Conservation (phyloP, 129 eudicot genomes). For the Arctium minus region DNA sequence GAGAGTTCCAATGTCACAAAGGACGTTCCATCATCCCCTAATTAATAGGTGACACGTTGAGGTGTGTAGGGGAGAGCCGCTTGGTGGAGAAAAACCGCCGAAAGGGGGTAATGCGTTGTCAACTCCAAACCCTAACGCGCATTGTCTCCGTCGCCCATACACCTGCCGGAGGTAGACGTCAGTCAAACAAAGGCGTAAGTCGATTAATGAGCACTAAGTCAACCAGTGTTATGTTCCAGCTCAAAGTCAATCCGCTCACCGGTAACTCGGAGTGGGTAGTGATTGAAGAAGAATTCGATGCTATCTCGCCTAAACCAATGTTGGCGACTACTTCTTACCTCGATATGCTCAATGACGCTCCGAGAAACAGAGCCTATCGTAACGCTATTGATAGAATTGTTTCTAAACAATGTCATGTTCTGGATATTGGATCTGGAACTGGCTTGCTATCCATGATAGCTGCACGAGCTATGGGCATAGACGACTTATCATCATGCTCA, state of each 20-base stretch:
- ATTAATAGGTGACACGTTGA: too few relatives aligned
- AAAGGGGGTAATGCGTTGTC: conserved; percentile 6
- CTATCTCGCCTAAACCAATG: conserved; percentile 30
- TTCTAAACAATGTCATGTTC: conserved; percentile 72
- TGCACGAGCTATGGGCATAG: conserved; percentile 60
- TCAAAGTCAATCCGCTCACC: conserved; percentile 64
- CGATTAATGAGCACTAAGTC: conserved; percentile 49
- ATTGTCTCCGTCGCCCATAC: not conserved
- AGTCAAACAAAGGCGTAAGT: conserved; percentile 1
- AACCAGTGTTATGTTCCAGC: conserved; percentile 68
- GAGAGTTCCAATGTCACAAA: too few relatives aligned
- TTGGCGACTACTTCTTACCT: conserved; percentile 75
- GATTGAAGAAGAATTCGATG: conserved; percentile 48
- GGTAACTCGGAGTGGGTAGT: conserved; percentile 94
- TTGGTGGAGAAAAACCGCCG: not conserved
- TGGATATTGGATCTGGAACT: conserved; percentile 95
- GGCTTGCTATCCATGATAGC: conserved; percentile 98
- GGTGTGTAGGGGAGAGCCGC: too few relatives aligned
- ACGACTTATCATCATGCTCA: conserved; percentile 23
- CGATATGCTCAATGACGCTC: conserved; percentile 85
- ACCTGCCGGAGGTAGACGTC: too few relatives aligned
- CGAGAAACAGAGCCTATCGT: conserved; percentile 60
- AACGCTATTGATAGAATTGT: conserved; percentile 69
- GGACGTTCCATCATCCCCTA: too few relatives aligned
- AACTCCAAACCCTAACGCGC: conserved; percentile 33